Evolutionary conservation across 31 red algal genomes (phyloP), one percentile per base, ranked within the genome.

Genomic region (Asparagopsis taxiformis): DNA sequence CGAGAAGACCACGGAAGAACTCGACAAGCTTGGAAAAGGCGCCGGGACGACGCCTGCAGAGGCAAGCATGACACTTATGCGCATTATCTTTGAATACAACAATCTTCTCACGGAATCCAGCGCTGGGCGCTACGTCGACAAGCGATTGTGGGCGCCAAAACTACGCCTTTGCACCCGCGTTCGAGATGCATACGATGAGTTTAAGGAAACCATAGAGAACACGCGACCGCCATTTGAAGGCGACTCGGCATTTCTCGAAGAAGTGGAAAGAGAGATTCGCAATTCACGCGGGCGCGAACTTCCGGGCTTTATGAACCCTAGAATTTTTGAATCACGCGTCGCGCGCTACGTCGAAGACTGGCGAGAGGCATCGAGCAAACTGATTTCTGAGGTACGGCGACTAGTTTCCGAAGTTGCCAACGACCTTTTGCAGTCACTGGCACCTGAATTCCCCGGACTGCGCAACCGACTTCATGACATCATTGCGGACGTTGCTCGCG

Each of bases 51-150:
- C 80, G 2, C 43, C 66, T 22, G 66, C 79, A 16, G 79, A 84
- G 59, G 79, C 79, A 13, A 84, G 59, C 24, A 84, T 84, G 79
- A 73, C 79, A 5, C 68, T 84, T 19, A 84, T 84, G 79, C 66
- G 79, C 4, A 72, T 84, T 55, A 46, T 84, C 49, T 84, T 84
- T 49, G 79, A 84, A 36, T 84, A 84, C 59, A 72, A 84, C 41
- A 73, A 66, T 58, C 52, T 84, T 19, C 68, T 84, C 31, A 72
- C 66, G 31, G 79, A 84, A 39, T 73, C 79, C 15, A 52, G 53
- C 64, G 68, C 57, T 0, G 79, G 79, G 13, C 79, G 79, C 1
- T 84, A 84, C 54, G 79, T 84, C 0, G 79, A 84, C 59, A 84
- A 84, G 41, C 79, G 79, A 17, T 63, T 84, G 58, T 84, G 79